Evolutionary conservation across 768 basidiomycete genomes (phyloP).

Genomic region (Leccinum obscurum): DNA sequence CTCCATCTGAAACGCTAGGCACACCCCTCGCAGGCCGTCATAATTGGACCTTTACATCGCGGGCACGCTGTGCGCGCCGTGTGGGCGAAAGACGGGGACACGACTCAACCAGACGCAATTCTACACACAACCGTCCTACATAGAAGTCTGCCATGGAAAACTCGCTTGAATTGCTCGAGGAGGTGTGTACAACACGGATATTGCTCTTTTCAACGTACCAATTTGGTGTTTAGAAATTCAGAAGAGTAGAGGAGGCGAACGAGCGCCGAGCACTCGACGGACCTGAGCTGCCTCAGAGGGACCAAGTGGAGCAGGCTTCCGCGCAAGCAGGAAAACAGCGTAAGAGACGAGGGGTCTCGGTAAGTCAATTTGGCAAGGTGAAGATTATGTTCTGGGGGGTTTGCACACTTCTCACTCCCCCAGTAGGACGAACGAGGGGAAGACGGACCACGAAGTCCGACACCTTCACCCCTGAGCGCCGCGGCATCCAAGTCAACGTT

Average conservation of each 20-base stretch:
- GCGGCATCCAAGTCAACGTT: slow-evolving; percentile 48
- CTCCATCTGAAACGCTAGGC: not conserved
- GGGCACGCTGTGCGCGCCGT: slow-evolving; percentile 9
- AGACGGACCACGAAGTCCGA: slow-evolving; percentile 19
- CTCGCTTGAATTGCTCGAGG: slow-evolving; percentile 31
- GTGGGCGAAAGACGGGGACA: slow-evolving; percentile 1
- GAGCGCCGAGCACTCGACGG: slow-evolving; percentile 48
- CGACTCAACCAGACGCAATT: not conserved
- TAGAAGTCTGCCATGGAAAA: slow-evolving; percentile 17
- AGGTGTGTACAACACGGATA: slow-evolving; percentile 18
- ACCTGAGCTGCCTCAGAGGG: slow-evolving; percentile 11
- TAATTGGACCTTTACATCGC: slow-evolving; percentile 6
- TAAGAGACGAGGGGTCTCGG: slow-evolving; percentile 53
- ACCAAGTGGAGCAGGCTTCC: slow-evolving; percentile 22
- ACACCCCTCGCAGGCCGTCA: slow-evolving; percentile 2
- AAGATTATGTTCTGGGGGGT: slow-evolving; percentile 11
- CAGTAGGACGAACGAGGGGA: slow-evolving; percentile 26
- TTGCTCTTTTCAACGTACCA: not conserved
- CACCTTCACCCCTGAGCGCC: slow-evolving; percentile 37
- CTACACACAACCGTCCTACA: not conserved
- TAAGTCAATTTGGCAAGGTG: slow-evolving; percentile 64
- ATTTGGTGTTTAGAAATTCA: slow-evolving; percentile 47
- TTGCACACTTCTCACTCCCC: slow-evolving; percentile 2
- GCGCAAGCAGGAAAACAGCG: slow-evolving; percentile 31
- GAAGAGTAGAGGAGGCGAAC: slow-evolving; percentile 56